phyloP scores from a whole-genome alignment of 352 stramenopile species.

The Phytopythium aichiense region DNA sequence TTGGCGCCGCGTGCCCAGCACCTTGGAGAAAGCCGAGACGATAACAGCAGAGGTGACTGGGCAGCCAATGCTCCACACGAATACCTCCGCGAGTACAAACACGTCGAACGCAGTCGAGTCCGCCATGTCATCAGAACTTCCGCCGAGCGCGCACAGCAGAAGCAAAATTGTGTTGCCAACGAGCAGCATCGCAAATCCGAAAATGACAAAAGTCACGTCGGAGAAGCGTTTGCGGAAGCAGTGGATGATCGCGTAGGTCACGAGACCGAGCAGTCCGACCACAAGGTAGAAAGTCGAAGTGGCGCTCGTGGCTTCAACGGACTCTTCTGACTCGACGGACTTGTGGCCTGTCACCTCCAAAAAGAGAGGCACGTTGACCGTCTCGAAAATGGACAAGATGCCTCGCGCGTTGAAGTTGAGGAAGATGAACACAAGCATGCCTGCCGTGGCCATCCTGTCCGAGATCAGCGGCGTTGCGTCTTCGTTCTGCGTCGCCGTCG shows the following conservation, averaged over 20 bases:
- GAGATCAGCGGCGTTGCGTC: slow-evolving; percentile 15
- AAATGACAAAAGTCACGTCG: slow-evolving; percentile 39
- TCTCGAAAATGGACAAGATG: slow-evolving; percentile 71
- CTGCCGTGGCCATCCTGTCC: slow-evolving; percentile 28
- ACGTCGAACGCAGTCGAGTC: slow-evolving; percentile 20
- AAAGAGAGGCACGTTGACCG: slow-evolving; percentile 63
- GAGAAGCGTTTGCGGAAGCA: slow-evolving; percentile 26
- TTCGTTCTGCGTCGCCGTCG: neutral
- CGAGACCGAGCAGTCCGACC: slow-evolving; percentile 45
- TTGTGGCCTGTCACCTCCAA: slow-evolving; percentile 33
- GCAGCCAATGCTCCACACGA: slow-evolving; percentile 64
- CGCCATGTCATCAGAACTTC: neutral
- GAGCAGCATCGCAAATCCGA: slow-evolving; percentile 43
- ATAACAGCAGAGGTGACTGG: slow-evolving; percentile 49
- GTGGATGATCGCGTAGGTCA: slow-evolving; percentile 39
- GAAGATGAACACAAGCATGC: slow-evolving; percentile 59
- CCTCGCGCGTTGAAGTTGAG: slow-evolving; percentile 58
- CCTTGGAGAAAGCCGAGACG: slow-evolving; percentile 54
- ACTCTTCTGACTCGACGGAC: slow-evolving; percentile 17
- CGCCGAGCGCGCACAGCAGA: slow-evolving; percentile 14
- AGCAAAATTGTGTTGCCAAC: slow-evolving; percentile 46
- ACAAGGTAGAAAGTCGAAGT: slow-evolving; percentile 49
- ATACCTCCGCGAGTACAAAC: slow-evolving; percentile 39
- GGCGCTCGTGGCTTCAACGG: slow-evolving; percentile 18
- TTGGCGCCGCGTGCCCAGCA: slow-evolving; percentile 45